These are phyloP conservation scores for Henckelia pumila DNA, from an alignment of 257 asterid genomes.

Conservation along the genomic window DNA sequence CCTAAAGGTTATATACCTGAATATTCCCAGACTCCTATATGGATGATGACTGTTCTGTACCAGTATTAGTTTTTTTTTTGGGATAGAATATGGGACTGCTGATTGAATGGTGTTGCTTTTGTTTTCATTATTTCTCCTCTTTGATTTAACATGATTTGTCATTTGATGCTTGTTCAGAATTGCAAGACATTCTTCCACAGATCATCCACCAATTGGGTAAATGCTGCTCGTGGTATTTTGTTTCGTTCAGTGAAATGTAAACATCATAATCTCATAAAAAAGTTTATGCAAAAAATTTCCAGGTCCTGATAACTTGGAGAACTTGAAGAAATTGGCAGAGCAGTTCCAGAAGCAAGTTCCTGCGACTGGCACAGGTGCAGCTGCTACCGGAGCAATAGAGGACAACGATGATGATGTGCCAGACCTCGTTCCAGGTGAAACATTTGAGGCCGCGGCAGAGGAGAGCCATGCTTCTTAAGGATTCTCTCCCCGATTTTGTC, in stretches of 20 bases:
- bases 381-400: constrained; percentile 28
- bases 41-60: not conserved
- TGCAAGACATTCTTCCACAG: constrained; percentile 56
- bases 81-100: not conserved
- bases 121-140: not conserved
- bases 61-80: not conserved
- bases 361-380: constrained; percentile 32
- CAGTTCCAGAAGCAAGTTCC: constrained; percentile 74
- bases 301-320: constrained; percentile 73
- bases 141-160: constrained; percentile 1
- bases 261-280: not conserved
- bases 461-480: constrained; percentile 39
- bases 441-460: constrained; percentile 73
- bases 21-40: not conserved
- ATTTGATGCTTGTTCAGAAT: constrained; percentile 30
- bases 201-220: constrained; percentile 57
- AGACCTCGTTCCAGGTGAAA: constrained; percentile 58
- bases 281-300: not conserved
- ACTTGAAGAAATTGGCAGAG: constrained; percentile 69
- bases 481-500: constrained; percentile 33
- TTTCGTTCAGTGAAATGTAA: not conserved
- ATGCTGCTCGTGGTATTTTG: constrained; percentile 3
- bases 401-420: constrained; percentile 62
- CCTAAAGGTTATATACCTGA: not conserved
- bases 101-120: not conserved